A percentile compares a stretch with the other conserved stretches of the same genome.
phyloP scores from a whole-genome alignment of 1,284 basidiomycete species.

The Tilletia indica region DNA sequence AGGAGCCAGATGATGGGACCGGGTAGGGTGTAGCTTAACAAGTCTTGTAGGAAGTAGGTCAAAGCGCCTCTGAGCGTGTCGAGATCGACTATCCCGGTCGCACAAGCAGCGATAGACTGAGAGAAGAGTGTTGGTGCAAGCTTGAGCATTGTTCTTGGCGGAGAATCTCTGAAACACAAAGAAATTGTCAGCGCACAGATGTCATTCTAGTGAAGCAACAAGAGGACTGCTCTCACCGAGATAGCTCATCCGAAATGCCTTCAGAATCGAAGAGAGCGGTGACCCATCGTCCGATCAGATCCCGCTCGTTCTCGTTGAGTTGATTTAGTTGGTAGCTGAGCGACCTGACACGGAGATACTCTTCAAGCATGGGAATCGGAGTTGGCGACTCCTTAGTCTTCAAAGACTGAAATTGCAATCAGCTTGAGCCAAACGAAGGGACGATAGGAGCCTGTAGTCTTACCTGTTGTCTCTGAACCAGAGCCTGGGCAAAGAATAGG shows the following conservation, averaged over 20 bases:
- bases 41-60: slow-evolving; percentile 61
- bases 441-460: not conserved
- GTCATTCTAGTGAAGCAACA: not conserved
- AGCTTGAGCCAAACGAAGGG: no score
- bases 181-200: not conserved
- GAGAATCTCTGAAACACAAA: slow-evolving; percentile 50
- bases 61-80: slow-evolving; percentile 61
- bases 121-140: slow-evolving; percentile 60
- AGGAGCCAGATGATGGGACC: slow-evolving; percentile 56
- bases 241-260: slow-evolving; percentile 57
- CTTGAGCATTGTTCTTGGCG: slow-evolving; percentile 57
- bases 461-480: slow-evolving; percentile 8
- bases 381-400: slow-evolving; percentile 16
- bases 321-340: slow-evolving; percentile 47
- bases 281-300: slow-evolving; percentile 54
- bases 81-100: slow-evolving; percentile 59
- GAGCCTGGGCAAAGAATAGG: slow-evolving; percentile 10
- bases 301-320: slow-evolving; percentile 50
- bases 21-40: slow-evolving; percentile 61
- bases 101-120: slow-evolving; percentile 59
- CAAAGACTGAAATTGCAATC: not conserved
- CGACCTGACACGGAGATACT: slow-evolving; percentile 36
- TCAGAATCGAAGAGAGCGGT: slow-evolving; percentile 56
- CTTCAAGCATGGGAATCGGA: slow-evolving; percentile 37
- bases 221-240: slow-evolving; percentile 33